Conservation (phyloP, 768 basidiomycete genomes). For the Tulasnella calospora region DNA sequence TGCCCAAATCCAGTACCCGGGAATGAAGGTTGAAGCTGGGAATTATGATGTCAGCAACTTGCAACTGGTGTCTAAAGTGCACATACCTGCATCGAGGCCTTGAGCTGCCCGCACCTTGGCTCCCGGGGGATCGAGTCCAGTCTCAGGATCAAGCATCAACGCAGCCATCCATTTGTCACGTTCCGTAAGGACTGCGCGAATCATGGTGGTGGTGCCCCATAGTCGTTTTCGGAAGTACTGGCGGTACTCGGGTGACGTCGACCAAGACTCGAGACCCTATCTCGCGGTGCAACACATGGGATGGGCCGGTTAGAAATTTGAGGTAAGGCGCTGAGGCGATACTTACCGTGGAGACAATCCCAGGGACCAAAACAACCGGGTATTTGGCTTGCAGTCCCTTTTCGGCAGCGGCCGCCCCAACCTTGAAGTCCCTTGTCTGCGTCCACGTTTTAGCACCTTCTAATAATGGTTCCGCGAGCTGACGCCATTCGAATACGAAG, state of each 20-base stretch:
- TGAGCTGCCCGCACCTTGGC: constrained; percentile 88
- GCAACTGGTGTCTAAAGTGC: constrained; percentile 34
- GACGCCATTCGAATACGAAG: constrained; percentile 65
- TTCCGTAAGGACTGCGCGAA: constrained; percentile 77
- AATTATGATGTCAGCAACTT: constrained; percentile 26
- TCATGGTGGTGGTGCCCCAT: constrained; percentile 53
- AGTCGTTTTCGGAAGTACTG: constrained; percentile 86
- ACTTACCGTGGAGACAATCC: constrained; percentile 79
- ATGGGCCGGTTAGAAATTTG: neutral
- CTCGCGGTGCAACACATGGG: neutral
- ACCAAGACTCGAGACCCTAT: constrained; percentile 89
- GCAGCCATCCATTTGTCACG: constrained; percentile 85
- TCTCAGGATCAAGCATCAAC: constrained; percentile 84
- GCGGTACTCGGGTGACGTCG: constrained; percentile 76
- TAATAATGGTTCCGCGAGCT: constrained; percentile 62
- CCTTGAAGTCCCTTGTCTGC: constrained; percentile 75
- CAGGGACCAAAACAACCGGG: constrained; percentile 83
- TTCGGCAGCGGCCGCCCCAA: constrained; percentile 43
- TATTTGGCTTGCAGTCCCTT: constrained; percentile 51
- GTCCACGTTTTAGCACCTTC: constrained; percentile 78
- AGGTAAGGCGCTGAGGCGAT: neutral
- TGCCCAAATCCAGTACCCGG: constrained; percentile 95
- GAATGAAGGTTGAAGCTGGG: constrained; percentile 41
- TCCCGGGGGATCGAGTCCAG: constrained; percentile 82
- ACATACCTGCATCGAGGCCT: constrained; percentile 82